Conservation (phyloP, 768 basidiomycete genomes). For the Boletus rubescentipes region DNA sequence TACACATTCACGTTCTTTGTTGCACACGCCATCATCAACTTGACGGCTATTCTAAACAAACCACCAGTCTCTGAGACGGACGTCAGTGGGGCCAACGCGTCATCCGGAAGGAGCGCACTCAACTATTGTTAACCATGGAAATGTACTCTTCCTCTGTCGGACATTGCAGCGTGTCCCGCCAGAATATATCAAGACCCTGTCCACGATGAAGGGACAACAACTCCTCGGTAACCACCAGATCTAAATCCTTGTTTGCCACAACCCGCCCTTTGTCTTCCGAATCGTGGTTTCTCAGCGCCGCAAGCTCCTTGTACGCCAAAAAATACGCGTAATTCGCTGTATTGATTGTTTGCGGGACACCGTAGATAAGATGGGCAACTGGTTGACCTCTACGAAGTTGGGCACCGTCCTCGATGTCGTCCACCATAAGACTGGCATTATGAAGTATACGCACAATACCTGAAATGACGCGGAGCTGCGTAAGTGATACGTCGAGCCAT, state of each 20-base stretch:
- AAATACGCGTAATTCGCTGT: constrained; percentile 97
- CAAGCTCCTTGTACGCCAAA: constrained; percentile 82
- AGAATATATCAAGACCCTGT: constrained; percentile 91
- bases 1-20: constrained; percentile 63
- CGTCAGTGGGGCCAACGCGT: constrained; percentile 46
- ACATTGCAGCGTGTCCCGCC: constrained; percentile 89
- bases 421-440: constrained; percentile 91
- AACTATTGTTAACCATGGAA: constrained; percentile 95
- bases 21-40: constrained; percentile 92
- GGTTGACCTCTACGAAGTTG: constrained; percentile 85
- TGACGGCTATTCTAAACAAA: constrained; percentile 86
- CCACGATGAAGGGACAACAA: constrained; percentile 86
- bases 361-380: constrained; percentile 93
- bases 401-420: constrained; percentile 93
- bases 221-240: constrained; percentile 46
- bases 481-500: constrained; percentile 82
- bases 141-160: constrained; percentile 96
- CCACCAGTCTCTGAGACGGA: constrained; percentile 82
- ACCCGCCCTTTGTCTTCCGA: constrained; percentile 2
- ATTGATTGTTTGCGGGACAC: constrained; percentile 95
- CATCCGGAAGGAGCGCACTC: constrained; percentile 42
- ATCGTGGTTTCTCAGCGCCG: constrained; percentile 15
- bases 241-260: constrained; percentile 78
- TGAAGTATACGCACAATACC: constrained; percentile 92
- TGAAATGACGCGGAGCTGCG: constrained; percentile 70